Base-by-base conservation (phyloP, 306 rosid genomes). In the Cicer arietinum region DNA sequence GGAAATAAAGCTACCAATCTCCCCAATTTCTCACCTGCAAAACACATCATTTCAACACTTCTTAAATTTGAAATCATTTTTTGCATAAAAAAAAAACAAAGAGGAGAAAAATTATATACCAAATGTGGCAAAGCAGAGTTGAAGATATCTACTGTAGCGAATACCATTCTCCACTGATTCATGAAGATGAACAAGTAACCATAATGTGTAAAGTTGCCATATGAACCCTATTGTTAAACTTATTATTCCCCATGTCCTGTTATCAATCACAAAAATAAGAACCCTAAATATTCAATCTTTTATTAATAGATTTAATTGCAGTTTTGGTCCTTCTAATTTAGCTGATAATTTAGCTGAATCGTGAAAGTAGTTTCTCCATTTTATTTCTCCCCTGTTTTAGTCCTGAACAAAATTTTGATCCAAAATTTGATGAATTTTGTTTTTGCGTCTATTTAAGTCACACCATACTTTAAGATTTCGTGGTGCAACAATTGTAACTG, bases 181-280 rank as follows among this genome's bases (percentile, higher is more conserved):
- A 0, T 89, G 91, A 16, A 89, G 85, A 22, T 86, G 85, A 1
- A 89, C 83, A 0, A 89, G 86, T 11, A 89, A n/a, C 89, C 91
- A 87, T 54, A 87, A 73, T 2, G 91, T 85, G 85, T 89, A 89
- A 0, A 87, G 83, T 44, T 89, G 91, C 94, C 91, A 89, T 45
- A 68, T 12, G 42, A 85, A 89, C 0, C 77, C 94, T 2, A 87
- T 2, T 14, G 83, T 83, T 73, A 89, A 80, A 69, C 81, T 71
- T 16, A 85, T 78, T 57, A 82, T 73, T 69, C 94, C 91, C 91
- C 94, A 84, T 39, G 87, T 71, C 94, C 91, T 89, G 81, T 60
- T 64, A 42, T 12, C 5, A 67, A 4, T 67, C 1, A 7, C 22
- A 67, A 13, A 25, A 25, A 25, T 2, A 25, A 0, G 30, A 25